Evolutionary conservation across 2,329 filamentous ascomycete species (phyloP).

Genomic region (Pestalotiopsis sp.): DNA sequence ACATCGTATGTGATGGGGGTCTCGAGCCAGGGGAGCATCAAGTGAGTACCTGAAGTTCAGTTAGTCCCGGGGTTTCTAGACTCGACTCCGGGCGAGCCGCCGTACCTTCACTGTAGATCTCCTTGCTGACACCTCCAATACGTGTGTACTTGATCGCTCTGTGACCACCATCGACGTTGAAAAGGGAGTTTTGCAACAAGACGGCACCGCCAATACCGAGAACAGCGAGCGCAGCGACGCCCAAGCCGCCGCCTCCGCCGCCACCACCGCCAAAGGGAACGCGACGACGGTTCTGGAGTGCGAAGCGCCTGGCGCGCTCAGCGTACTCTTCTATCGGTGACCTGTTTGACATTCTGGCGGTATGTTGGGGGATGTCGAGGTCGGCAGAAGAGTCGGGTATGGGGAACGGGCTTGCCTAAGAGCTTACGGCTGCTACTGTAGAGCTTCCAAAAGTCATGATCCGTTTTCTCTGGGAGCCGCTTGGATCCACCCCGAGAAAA

Average conservation of each 20-base stretch:
- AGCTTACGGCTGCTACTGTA: background rate
- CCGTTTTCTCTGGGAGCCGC: slow-evolving; percentile 18
- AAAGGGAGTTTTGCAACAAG: slow-evolving; percentile 63
- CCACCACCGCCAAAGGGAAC: slow-evolving; percentile 22
- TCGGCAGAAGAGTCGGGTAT: background rate
- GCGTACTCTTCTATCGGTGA: slow-evolving; percentile 32
- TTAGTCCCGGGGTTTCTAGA: slow-evolving; percentile 15
- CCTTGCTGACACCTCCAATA: slow-evolving; percentile 88
- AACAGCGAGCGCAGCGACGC: slow-evolving; percentile 42
- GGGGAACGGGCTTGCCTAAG: background rate
- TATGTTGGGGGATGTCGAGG: background rate
- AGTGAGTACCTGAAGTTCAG: slow-evolving; percentile 72
- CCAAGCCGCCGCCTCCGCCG: slow-evolving; percentile 44
- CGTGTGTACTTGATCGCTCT: slow-evolving; percentile 98
- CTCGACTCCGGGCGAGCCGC: slow-evolving; percentile 1
- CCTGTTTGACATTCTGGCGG: slow-evolving; percentile 31
- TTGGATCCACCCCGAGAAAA: slow-evolving; percentile 1
- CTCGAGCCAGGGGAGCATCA: slow-evolving; percentile 96
- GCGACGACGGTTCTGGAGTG: slow-evolving; percentile 30
- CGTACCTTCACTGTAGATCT: slow-evolving; percentile 93
- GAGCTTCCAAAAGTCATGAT: slow-evolving; percentile 19
- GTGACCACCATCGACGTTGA: slow-evolving; percentile 96
- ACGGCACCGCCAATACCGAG: slow-evolving; percentile 50
- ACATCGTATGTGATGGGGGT: slow-evolving; percentile 97
- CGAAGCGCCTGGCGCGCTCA: slow-evolving; percentile 15